Conservation (phyloP, 176 grass and related monocot species). For the Ensete ventricosum region DNA sequence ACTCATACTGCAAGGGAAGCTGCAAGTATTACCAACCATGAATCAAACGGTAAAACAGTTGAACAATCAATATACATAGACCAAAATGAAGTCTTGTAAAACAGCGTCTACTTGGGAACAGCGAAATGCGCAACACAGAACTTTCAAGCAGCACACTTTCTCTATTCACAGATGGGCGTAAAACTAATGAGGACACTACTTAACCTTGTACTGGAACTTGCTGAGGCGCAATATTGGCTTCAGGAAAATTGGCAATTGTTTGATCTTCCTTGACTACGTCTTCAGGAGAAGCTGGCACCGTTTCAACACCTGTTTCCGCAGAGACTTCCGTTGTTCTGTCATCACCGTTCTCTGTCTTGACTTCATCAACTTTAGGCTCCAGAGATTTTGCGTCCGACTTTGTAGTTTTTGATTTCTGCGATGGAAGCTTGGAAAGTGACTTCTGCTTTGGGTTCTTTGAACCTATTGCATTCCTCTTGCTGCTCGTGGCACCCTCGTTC, state of each 20-base stretch:
- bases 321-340: constrained; percentile 22
- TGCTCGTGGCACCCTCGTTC: constrained; percentile 26
- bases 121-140: constrained; percentile 6
- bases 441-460: constrained; percentile 55
- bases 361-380: constrained; percentile 45
- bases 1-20: neutral
- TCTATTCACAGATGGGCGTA: constrained; percentile 17
- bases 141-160: constrained; percentile 6
- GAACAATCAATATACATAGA: constrained; percentile 6
- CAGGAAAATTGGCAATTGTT: constrained; percentile 19
- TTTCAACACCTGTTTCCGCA: constrained; percentile 23
- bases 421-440: constrained; percentile 31
- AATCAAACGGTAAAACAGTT: constrained; percentile 8
- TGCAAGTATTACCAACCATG: neutral
- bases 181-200: constrained; percentile 5
- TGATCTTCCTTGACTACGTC: constrained; percentile 25
- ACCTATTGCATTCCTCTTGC: constrained; percentile 23
- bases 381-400: constrained; percentile 34
- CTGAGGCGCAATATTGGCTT: constrained; percentile 33
- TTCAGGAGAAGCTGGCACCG: constrained; percentile 17
- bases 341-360: constrained; percentile 31
- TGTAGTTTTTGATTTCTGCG: constrained; percentile 24
- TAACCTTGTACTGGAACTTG: constrained; percentile 65
- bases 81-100: neutral
- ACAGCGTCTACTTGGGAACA: neutral